Conservation (phyloP, 2,329 filamentous ascomycete genomes). For the Diaporthe amygdali region DNA sequence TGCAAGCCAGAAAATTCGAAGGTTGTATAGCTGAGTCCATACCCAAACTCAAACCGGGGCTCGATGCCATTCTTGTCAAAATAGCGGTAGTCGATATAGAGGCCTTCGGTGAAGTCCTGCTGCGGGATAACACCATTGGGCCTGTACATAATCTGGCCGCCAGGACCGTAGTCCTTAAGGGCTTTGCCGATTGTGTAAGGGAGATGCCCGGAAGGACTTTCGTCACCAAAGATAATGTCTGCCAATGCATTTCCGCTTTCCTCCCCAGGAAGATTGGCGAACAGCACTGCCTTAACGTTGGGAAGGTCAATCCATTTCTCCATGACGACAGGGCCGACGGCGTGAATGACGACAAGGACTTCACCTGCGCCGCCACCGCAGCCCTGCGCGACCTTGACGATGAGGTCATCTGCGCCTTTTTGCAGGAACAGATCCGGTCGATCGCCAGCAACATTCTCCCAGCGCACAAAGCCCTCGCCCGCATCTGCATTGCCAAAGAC, state of each 20-base stretch:
- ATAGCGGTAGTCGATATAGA: slow-evolving; percentile 89
- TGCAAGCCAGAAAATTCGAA: slow-evolving; percentile 67
- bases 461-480: slow-evolving; percentile 76
- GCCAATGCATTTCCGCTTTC: slow-evolving; percentile 84
- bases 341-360: slow-evolving; percentile 85
- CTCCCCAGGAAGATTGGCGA: slow-evolving; percentile 86
- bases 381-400: slow-evolving; percentile 70
- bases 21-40: slow-evolving; percentile 80
- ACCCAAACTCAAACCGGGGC: slow-evolving; percentile 87
- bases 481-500: slow-evolving; percentile 86
- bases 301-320: slow-evolving; percentile 82
- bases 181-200: slow-evolving; percentile 85
- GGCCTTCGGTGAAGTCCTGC: slow-evolving; percentile 80
- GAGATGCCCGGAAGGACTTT: slow-evolving; percentile 78
- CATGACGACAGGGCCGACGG: slow-evolving; percentile 81
- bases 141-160: slow-evolving; percentile 71
- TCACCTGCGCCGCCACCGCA: slow-evolving; percentile 69
- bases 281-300: slow-evolving; percentile 77
- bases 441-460: slow-evolving; percentile 74
- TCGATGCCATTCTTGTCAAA: slow-evolving; percentile 78
- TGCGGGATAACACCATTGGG: slow-evolving; percentile 73
- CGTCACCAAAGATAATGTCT: slow-evolving; percentile 79
- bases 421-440: slow-evolving; percentile 78
- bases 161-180: slow-evolving; percentile 77
- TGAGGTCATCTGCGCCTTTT: slow-evolving; percentile 76